Conservation (phyloP, 2,329 filamentous ascomycete genomes). For the Ceratocystis alfenasii region DNA sequence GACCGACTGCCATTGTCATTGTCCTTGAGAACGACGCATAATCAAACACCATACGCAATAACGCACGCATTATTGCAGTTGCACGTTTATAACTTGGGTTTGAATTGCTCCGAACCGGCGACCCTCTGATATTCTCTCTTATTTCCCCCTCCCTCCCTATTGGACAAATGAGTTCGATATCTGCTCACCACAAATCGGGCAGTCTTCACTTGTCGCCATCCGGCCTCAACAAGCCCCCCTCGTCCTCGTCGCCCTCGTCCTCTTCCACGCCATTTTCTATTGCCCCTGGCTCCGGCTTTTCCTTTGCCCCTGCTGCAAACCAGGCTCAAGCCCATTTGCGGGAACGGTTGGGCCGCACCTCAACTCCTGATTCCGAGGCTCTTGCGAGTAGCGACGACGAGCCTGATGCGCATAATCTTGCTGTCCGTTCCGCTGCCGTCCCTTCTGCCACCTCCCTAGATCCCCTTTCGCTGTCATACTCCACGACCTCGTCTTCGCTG, state of each 20-base stretch:
- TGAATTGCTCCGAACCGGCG: no score
- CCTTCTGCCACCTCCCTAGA: not conserved
- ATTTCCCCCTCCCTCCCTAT: not conserved
- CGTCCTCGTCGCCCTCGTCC: constrained; percentile 8
- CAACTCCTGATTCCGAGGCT: constrained; percentile 88
- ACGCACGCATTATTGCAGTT: not conserved
- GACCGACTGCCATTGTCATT: not conserved
- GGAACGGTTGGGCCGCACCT: constrained; percentile 62
- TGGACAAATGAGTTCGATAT: constrained; percentile 20
- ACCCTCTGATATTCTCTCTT: not conserved
- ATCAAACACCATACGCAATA: not conserved
- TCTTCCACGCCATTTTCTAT: constrained; percentile 8
- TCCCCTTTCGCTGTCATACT: not conserved
- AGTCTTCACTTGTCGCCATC: constrained; percentile 15
- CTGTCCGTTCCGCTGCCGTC: not conserved
- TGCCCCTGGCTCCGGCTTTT: constrained; percentile 15
- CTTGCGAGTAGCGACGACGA: constrained; percentile 93
- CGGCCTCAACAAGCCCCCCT: constrained; percentile 11
- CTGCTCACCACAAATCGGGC: constrained; percentile 13
- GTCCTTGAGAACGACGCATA: not conserved
- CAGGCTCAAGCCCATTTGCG: constrained; percentile 48
- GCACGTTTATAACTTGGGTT: not conserved
- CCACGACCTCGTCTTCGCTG: not conserved
- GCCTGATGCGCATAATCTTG: constrained; percentile 42
- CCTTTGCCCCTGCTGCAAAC: constrained; percentile 35